Conservation (phyloP, 2,329 filamentous ascomycete species). For the Neonectria sp. region DNA sequence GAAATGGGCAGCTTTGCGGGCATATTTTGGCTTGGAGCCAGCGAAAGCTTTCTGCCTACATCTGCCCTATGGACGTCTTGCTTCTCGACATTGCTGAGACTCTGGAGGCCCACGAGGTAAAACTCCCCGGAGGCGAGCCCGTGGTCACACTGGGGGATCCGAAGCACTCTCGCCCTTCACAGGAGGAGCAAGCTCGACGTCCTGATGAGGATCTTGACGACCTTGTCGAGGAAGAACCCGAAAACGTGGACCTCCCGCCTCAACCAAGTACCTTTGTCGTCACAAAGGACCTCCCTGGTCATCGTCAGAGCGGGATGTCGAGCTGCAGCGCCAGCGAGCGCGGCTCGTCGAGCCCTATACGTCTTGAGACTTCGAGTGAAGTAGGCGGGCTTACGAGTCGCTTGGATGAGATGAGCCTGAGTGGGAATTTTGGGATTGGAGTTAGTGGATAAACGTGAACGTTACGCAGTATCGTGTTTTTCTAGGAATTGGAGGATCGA, state of each 20-base stretch:
- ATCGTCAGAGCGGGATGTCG: constrained; percentile 30
- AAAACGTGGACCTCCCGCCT: constrained; percentile 35
- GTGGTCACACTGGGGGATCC: constrained; percentile 52
- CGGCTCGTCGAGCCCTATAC: constrained; percentile 47
- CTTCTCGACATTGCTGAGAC: constrained; percentile 88
- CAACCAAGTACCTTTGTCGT: constrained; percentile 26
- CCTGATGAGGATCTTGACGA: constrained; percentile 48
- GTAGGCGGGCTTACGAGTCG: constrained; percentile 47
- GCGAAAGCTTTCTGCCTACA: constrained; percentile 87
- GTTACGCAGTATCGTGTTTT: neutral
- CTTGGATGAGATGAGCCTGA: constrained; percentile 53
- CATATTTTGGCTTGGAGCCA: constrained; percentile 92
- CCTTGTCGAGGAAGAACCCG: constrained; percentile 48
- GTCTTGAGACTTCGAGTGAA: constrained; percentile 48
- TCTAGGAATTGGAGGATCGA: neutral
- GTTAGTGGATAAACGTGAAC: constrained; percentile 43
- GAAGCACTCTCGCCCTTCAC: constrained; percentile 13
- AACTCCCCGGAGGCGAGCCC: constrained; percentile 74
- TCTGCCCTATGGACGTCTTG: constrained; percentile 94
- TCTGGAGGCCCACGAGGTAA: constrained; percentile 78
- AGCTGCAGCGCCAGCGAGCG: constrained; percentile 37
- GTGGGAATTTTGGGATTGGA: constrained; percentile 49
- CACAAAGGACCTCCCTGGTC: constrained; percentile 20
- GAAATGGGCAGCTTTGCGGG: constrained; percentile 85
- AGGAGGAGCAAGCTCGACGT: constrained; percentile 23